Evolutionary conservation across 305 asterid species (phyloP), one percentile per base, ranked within the genome.

Genomic region (Fraxinus paxiana): DNA sequence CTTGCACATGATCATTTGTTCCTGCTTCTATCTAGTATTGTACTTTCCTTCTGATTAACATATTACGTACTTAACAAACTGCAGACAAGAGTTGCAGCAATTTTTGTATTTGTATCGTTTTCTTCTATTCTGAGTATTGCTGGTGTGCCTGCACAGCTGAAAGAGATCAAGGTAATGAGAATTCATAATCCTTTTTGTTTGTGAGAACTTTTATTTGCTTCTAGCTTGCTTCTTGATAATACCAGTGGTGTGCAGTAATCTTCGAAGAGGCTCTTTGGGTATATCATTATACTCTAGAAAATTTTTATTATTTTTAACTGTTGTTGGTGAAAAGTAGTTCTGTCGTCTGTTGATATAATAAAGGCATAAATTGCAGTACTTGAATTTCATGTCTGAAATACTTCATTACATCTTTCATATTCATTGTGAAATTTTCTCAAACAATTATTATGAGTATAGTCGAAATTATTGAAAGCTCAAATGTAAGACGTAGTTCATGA

Each of bases 11-110:
- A 26, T 73, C 20, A 38, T 59, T 34, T 51, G 31, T 77, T 61
- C 2, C 78, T 77, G 59, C 80, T 34, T 81, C 34, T 59, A 24
- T 59, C 15, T 17, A 24, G 41, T 76, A 41, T 24, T 33, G n/a
- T 31, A 20, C n/a, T 17, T 18, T 38, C 74, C 43, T 30, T 83
- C 71, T 37, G 28, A 71, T 59, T 79, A 78, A 70, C 76, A 56
- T 17, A 69, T 35, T 33, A 6, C 73, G 22, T 76, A n/a, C 51
- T 30, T 82, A 63, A 54, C 76, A 43, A 37, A 83, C 78, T 89
- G 88, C 97, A 96, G 99, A 87, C 93, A 26, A 91, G 99, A 88
- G 97, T 91, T 26, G 97, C 95, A 78, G 98, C 99, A 78, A 74
- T 94, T 72, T 96, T 94, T 84, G 90, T 89, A 61, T 96, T 94